Percentiles rank a stretch among this genome's conserved stretches.
Conservation (phyloP, 345 rosid species). For the Syzygium grande region DNA sequence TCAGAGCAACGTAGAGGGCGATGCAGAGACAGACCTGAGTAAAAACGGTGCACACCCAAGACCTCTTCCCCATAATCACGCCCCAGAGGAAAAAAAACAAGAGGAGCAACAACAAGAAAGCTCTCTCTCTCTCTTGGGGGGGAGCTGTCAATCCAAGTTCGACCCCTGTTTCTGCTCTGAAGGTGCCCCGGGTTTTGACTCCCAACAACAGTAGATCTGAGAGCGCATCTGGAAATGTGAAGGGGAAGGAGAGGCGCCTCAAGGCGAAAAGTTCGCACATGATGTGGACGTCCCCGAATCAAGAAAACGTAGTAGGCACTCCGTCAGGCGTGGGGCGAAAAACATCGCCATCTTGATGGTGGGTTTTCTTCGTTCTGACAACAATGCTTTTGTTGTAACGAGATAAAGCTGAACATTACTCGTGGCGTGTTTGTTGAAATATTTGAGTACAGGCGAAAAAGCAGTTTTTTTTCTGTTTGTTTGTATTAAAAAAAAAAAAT, state of each 20-base stretch:
- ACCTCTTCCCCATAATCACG: constrained; percentile 33
- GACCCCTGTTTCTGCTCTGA: not conserved
- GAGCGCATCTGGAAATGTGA: not conserved
- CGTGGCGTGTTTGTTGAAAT: not conserved
- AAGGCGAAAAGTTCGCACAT: not conserved
- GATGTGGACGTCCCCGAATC: not conserved
- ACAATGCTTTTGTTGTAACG: not conserved
- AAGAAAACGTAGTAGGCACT: not conserved
- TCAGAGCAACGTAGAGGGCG: constrained; percentile 47
- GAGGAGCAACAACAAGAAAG: not conserved
- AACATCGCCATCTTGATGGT: not conserved
- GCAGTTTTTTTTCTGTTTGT: not conserved
- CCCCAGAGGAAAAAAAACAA: too few relatives aligned
- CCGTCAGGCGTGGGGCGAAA: not conserved
- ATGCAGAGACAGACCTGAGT: constrained; percentile 49
- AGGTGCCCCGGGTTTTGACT: not conserved
- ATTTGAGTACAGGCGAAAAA: not conserved
- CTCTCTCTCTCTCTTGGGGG: not conserved
- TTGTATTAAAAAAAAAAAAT: not conserved
- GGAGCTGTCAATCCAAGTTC: not conserved
- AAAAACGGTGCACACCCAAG: constrained; percentile 52
- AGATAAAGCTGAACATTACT: not conserved
- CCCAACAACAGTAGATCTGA: not conserved
- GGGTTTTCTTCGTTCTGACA: too few relatives aligned
- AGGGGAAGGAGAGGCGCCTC: not conserved